These are phyloP conservation scores for Penicillium angulare DNA, from an alignment of 495 filamentous ascomycete species.

Conservation along the genomic window DNA sequence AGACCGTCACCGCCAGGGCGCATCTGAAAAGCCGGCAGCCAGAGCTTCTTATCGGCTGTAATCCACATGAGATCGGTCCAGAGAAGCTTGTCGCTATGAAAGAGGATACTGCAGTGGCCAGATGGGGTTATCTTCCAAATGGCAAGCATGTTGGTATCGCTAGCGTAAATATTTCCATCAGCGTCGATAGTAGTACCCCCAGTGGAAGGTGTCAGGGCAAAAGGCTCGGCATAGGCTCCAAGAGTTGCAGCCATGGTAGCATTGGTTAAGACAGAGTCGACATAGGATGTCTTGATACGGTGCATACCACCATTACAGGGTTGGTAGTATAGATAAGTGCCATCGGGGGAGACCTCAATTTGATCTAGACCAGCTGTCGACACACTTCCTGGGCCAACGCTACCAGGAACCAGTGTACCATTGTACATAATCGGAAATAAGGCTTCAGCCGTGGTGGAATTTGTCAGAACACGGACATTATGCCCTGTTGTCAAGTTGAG, in stretches of 20 bases:
- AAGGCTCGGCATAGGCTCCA: slow-evolving; percentile 15
- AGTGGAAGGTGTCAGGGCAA: slow-evolving; percentile 24
- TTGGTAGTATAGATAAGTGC: slow-evolving; percentile 27
- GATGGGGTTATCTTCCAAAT: slow-evolving; percentile 19
- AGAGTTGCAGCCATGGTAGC: background rate
- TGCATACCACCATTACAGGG: slow-evolving; percentile 23
- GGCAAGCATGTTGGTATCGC: slow-evolving; percentile 22
- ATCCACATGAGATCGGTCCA: slow-evolving; percentile 33
- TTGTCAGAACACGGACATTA: background rate
- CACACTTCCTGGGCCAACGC: slow-evolving; percentile 12
- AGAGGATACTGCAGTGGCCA: slow-evolving; percentile 6
- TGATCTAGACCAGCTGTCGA: slow-evolving; percentile 23
- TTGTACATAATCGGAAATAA: slow-evolving; percentile 7
- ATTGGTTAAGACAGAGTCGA: background rate
- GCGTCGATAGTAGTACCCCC: slow-evolving; percentile 31
- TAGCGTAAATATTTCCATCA: slow-evolving; percentile 24
- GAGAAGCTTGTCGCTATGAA: slow-evolving; percentile 23
- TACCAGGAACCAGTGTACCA: background rate
- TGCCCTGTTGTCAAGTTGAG: background rate
- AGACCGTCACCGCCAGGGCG: slow-evolving; percentile 1
- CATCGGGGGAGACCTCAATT: slow-evolving; percentile 28
- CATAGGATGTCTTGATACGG: slow-evolving; percentile 19
- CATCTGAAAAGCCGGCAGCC: slow-evolving; percentile 28
- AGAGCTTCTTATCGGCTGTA: slow-evolving; percentile 19
- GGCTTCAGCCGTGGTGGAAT: background rate